Conservation (phyloP, 495 filamentous ascomycete genomes). For the Penicillium flavigenum region DNA sequence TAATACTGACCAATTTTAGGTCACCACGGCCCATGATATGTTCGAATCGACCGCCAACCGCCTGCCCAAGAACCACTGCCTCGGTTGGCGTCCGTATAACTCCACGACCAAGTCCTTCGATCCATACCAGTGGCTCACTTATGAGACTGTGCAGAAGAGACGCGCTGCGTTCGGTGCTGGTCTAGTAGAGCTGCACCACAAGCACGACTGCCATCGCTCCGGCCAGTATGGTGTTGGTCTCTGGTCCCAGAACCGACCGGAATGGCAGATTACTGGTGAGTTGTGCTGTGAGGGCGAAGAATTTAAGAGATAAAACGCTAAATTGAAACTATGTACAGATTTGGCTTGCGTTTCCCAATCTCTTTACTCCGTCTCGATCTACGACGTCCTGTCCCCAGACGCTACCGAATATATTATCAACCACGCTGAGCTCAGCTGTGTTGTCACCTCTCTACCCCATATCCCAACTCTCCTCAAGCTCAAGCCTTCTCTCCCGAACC, state of each 20-base stretch:
- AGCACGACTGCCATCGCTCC: constrained; percentile 55
- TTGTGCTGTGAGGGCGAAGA: background rate
- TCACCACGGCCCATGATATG: constrained; percentile 73
- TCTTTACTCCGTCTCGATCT: constrained; percentile 88
- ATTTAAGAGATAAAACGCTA: background rate
- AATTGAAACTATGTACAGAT: constrained; percentile 53
- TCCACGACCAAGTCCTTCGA: constrained; percentile 71
- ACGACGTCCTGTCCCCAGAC: constrained; percentile 91
- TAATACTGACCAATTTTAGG: constrained; percentile 30
- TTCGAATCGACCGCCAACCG: constrained; percentile 70
- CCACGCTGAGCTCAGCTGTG: constrained; percentile 72
- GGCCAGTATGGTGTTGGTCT: constrained; percentile 83
- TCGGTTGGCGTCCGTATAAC: constrained; percentile 83
- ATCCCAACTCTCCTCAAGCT: constrained; percentile 84
- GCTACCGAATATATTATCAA: constrained; percentile 94
- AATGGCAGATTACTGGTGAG: constrained; percentile 92
- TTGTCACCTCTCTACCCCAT: constrained; percentile 80
- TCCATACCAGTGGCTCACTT: constrained; percentile 79
- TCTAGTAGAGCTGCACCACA: constrained; percentile 76
- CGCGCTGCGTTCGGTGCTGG: constrained; percentile 85
- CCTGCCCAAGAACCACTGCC: constrained; percentile 60
- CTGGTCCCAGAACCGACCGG: constrained; percentile 94
- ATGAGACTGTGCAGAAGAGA: constrained; percentile 73
- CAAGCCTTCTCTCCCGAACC: constrained; percentile 68
- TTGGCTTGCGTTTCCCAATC: constrained; percentile 86